Conservation (phyloP, 805 yeast genomes). For the Wickerhamiella bombiphila region DNA sequence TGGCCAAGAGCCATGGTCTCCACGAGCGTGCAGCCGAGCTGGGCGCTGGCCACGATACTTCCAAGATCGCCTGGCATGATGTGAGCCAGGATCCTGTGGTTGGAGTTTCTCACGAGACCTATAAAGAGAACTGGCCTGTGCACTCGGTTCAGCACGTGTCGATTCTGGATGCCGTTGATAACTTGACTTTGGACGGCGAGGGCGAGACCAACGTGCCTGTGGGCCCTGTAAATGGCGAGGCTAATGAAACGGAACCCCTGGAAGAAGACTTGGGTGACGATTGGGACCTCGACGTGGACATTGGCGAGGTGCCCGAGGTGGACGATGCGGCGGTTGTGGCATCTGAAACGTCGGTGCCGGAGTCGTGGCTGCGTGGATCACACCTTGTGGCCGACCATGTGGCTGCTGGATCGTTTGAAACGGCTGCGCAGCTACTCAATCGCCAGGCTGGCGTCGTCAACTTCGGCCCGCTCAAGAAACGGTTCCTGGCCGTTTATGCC, state of each 20-base stretch:
- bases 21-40: conserved; percentile 59
- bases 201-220: conserved; percentile 14
- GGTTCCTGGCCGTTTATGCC: conserved; percentile 75
- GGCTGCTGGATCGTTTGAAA: conserved; percentile 93
- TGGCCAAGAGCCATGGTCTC: conserved; percentile 78
- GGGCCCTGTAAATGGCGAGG: conserved; percentile 19
- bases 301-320: conserved; percentile 26
- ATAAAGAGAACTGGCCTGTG: conserved; percentile 63
- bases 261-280: conserved; percentile 48
- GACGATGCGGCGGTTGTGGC: conserved; percentile 23
- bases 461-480: conserved; percentile 72
- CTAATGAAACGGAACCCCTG: conserved; percentile 48
- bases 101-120: conserved; percentile 33
- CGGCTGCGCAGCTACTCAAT: conserved; percentile 83
- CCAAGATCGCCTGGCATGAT: conserved; percentile 32
- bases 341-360: conserved; percentile 35
- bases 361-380: conserved; percentile 81
- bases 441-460: conserved; percentile 77
- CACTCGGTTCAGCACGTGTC: conserved; percentile 28
- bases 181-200: conserved; percentile 7
- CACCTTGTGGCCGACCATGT: conserved; percentile 82
- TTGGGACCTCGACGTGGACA: conserved; percentile 50
- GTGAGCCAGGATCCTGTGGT: conserved; percentile 26
- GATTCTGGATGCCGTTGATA: conserved; percentile 18
- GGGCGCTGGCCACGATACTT: conserved; percentile 51